These are phyloP conservation scores for Coemansia interrupta DNA, from an alignment of 192 early-diverging fungal species.

Conservation along the genomic window DNA sequence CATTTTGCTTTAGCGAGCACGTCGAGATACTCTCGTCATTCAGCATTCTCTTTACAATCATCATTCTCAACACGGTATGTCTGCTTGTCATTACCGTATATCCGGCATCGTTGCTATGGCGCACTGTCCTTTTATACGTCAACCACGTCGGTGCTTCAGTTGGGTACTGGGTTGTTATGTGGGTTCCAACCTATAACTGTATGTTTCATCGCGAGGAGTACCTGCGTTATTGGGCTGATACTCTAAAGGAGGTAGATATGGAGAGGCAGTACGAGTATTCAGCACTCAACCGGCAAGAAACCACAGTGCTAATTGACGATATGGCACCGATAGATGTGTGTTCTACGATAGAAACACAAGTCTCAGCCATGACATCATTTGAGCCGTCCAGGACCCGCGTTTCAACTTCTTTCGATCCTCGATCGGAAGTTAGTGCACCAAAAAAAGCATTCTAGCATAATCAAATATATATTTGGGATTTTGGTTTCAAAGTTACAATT, in stretches of 20 bases:
- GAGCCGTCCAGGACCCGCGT: no score
- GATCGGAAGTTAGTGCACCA: no score
- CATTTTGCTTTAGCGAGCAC: conserved; percentile 44
- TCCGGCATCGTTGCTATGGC: conserved; percentile 35
- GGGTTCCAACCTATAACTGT: conserved; percentile 39
- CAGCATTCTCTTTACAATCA: conserved; percentile 19
- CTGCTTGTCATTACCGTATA: conserved; percentile 25
- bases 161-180: conserved; percentile 44
- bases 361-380: no score
- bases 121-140: conserved; percentile 24
- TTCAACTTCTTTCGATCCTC: no score
- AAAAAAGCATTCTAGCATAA: no score
- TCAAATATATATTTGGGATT: no score
- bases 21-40: conserved; percentile 19
- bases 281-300: conserved; percentile 12
- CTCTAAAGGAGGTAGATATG: conserved; percentile 36
- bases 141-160: conserved; percentile 37
- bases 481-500: no score
- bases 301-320: conserved; percentile 19
- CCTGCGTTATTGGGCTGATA: conserved; percentile 39
- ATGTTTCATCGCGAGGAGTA: conserved; percentile 38
- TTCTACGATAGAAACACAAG: no score
- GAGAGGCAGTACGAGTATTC: conserved; percentile 33
- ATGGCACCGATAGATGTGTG: no score
- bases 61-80: conserved; percentile 27